Evolutionary conservation across 2,329 filamentous ascomycete species (phyloP).

Genomic region (Botrytis elliptica): DNA sequence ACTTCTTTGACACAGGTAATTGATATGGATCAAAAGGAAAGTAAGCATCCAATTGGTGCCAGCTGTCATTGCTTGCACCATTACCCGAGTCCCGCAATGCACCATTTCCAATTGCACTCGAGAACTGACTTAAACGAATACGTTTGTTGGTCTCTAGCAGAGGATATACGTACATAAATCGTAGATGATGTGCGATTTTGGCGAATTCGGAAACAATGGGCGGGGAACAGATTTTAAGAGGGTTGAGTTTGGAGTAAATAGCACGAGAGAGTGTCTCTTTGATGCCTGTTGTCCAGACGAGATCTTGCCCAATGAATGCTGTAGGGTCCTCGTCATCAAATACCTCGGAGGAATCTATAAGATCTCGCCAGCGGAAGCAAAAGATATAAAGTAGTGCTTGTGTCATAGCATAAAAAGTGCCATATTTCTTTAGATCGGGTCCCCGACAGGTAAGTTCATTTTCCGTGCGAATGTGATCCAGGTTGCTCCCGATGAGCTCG

Average conservation of each 20-base stretch:
- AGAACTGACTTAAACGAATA: slow-evolving; percentile 72
- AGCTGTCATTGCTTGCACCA: slow-evolving; percentile 65
- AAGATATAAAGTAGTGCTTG: slow-evolving; percentile 75
- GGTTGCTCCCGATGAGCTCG: slow-evolving; percentile 70
- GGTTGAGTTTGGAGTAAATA: slow-evolving; percentile 87
- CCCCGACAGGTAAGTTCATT: slow-evolving; percentile 75
- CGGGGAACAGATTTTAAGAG: slow-evolving; percentile 89
- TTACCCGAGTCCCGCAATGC: slow-evolving; percentile 51
- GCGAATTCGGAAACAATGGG: slow-evolving; percentile 91
- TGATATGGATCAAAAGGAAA: slow-evolving; percentile 98
- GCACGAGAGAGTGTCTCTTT: slow-evolving; percentile 73
- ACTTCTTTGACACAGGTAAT: slow-evolving; percentile 79
- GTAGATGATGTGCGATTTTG: slow-evolving; percentile 78
- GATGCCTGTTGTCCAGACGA: slow-evolving; percentile 73
- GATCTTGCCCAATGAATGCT: slow-evolving; percentile 65
- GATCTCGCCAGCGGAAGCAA: slow-evolving; percentile 95
- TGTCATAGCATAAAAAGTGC: slow-evolving; percentile 67
- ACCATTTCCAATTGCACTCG: slow-evolving; percentile 50
- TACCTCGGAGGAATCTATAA: slow-evolving; percentile 60
- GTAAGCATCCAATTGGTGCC: slow-evolving; percentile 85
- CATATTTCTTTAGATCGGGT: slow-evolving; percentile 71
- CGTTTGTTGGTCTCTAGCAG: slow-evolving; percentile 91
- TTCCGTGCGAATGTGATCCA: slow-evolving; percentile 70
- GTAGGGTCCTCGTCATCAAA: slow-evolving; percentile 62
- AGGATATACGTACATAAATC: slow-evolving; percentile 85